phyloP scores from a whole-genome alignment of 805 yeast genomes.

The Nakazawaea pomicola region DNA sequence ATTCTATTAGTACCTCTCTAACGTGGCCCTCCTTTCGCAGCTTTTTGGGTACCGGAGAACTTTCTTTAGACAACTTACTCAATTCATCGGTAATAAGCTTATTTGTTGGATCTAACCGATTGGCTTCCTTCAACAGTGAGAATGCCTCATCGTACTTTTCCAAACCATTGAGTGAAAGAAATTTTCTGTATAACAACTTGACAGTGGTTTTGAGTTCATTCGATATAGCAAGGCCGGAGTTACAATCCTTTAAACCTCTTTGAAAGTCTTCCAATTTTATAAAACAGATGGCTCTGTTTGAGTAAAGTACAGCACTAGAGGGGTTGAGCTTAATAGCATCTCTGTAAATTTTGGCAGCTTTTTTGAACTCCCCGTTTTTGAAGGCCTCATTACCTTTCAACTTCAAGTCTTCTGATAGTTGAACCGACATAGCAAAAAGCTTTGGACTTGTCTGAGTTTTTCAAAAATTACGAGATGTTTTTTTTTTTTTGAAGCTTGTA shows the following conservation, averaged over 20 bases:
- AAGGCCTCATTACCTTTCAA: conserved; percentile 52
- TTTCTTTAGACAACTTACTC: conserved; percentile 13
- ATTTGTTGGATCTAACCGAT: conserved; percentile 38
- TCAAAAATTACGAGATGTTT: background rate
- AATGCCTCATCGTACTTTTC: conserved; percentile 23
- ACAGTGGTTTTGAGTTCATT: conserved; percentile 26
- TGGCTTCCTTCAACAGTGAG: conserved; percentile 29
- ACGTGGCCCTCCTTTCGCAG: background rate
- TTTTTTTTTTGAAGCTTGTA: too few species aligned
- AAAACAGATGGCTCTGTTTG: conserved; percentile 69
- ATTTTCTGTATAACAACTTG: conserved; percentile 50
- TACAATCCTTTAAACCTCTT: conserved; percentile 45
- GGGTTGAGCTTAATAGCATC: conserved; percentile 50
- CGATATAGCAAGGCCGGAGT: conserved; percentile 36
- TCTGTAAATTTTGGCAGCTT: conserved; percentile 50
- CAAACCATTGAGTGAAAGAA: conserved; percentile 32
- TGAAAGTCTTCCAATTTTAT: conserved; percentile 45
- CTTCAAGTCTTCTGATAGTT: conserved; percentile 27
- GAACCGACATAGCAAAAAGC: background rate
- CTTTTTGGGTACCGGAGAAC: background rate
- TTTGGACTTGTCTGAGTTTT: background rate
- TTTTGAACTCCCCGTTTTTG: conserved; percentile 33
- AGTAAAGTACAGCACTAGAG: conserved; percentile 47
- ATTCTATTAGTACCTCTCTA: conserved; percentile 1
- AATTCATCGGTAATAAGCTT: conserved; percentile 33